Percentiles rank a stretch among this genome's conserved stretches.
These are phyloP conservation scores for Melocanna baccifera DNA, from an alignment of 176 grass and related monocot species.

Conservation along the genomic window DNA sequence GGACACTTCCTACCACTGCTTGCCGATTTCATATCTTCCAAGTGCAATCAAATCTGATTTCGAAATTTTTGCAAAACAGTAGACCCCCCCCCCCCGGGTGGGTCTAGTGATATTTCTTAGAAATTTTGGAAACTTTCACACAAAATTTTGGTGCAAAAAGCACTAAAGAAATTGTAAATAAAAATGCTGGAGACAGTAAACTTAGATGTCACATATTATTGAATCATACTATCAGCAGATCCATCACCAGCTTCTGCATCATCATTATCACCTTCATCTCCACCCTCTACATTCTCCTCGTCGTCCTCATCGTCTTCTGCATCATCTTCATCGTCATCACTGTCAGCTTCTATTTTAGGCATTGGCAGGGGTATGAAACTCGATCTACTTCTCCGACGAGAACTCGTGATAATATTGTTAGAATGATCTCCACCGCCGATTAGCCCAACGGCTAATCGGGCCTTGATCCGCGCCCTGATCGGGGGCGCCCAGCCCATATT, in stretches of 20 bases:
- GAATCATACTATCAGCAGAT: too few species aligned
- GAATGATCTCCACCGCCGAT: too few species aligned
- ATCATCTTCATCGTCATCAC: conserved; percentile 46
- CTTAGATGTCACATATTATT: not conserved
- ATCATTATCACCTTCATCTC: conserved; percentile 39
- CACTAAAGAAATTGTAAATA: not conserved
- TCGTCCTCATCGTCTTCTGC: conserved; percentile 24
- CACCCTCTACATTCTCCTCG: conserved; percentile 51
- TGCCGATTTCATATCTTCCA: not conserved
- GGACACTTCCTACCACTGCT: not conserved
- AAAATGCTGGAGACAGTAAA: not conserved
- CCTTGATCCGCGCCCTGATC: too few species aligned
- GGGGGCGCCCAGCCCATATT: too few species aligned
- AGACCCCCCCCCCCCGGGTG: not conserved
- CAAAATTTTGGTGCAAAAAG: not conserved
- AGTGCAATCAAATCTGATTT: not conserved
- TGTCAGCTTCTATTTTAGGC: conserved; percentile 56
- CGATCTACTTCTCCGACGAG: conserved; percentile 62
- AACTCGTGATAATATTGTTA: conserved; percentile 86
- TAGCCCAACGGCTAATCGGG: too few species aligned
- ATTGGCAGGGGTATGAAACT: conserved; percentile 70
- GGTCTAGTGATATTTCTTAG: not conserved
- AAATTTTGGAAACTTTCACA: not conserved
- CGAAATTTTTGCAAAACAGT: not conserved
- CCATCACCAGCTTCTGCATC: conserved; percentile 38